These are phyloP conservation scores for Oryza longistaminata DNA, from an alignment of 176 grass and related monocot genomes.

Conservation along the genomic window DNA sequence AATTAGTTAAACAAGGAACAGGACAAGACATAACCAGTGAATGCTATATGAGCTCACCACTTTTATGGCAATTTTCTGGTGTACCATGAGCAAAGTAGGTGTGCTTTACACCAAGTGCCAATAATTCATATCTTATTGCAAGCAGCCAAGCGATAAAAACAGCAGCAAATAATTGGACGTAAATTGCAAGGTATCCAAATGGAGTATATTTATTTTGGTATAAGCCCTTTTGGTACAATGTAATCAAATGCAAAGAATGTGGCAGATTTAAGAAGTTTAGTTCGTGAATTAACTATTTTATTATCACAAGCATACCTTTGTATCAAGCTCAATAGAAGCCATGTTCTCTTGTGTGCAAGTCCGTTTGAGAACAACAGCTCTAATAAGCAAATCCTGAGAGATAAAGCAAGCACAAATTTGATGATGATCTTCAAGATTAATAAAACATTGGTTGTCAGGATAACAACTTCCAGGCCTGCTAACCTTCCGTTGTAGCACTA, in stretches of 20 bases:
- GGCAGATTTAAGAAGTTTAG: too few species aligned
- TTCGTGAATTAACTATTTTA: too few species aligned
- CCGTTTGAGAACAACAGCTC: slow-evolving; percentile 89
- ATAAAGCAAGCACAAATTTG: slow-evolving; percentile 9
- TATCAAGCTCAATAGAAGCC: slow-evolving; percentile 68
- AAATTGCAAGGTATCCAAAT: too few species aligned
- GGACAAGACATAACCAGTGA: slow-evolving; percentile 9
- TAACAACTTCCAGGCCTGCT: too few species aligned
- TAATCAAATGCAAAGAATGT: too few species aligned
- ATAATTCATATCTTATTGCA: slow-evolving; percentile 10
- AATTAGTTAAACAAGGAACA: slow-evolving; percentile 8
- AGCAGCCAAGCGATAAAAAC: background rate
- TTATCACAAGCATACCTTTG: slow-evolving; percentile 78
- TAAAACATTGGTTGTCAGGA: too few species aligned
- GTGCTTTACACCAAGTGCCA: slow-evolving; percentile 8
- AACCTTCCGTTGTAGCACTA: slow-evolving; percentile 73
- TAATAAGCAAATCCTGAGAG: slow-evolving; percentile 60
- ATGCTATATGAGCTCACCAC: too few species aligned
- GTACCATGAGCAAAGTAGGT: background rate
- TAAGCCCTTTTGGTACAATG: too few species aligned
- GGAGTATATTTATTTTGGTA: too few species aligned
- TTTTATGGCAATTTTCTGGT: slow-evolving; percentile 8
- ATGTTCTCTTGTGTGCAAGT: slow-evolving; percentile 66
- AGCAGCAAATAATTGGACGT: background rate
- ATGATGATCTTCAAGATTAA: slow-evolving; percentile 10